These are phyloP conservation scores for Pyrrhoderma noxium DNA, from an alignment of 1,284 basidiomycete species.

Conservation along the genomic window DNA sequence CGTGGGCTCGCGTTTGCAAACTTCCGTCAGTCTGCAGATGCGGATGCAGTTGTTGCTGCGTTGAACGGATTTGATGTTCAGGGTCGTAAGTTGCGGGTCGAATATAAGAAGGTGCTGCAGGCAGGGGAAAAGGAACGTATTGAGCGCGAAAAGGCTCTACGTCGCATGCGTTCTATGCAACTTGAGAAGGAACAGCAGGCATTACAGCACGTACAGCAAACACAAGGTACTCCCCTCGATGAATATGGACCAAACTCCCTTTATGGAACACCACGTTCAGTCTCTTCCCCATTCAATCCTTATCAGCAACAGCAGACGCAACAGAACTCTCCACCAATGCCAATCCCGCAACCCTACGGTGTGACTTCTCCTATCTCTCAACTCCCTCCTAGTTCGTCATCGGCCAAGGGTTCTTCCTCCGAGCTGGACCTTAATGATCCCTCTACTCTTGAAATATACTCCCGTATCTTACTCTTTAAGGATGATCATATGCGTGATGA, in stretches of 20 bases:
- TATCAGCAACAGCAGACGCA: slow-evolving; percentile 48
- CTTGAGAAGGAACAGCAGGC: slow-evolving; percentile 70
- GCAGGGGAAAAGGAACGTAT: slow-evolving; percentile 99
- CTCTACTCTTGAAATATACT: slow-evolving; percentile 94
- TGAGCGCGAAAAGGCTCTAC: slow-evolving; percentile 97
- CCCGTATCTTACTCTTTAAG: slow-evolving; percentile 93
- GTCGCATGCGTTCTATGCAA: slow-evolving; percentile 96
- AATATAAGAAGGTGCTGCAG: slow-evolving; percentile 99
- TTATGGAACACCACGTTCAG: slow-evolving; percentile 59
- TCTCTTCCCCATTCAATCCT: slow-evolving; percentile 40
- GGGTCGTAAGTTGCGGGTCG: slow-evolving; percentile 96
- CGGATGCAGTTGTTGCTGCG: slow-evolving; percentile 92
- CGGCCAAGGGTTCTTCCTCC: slow-evolving; percentile 46
- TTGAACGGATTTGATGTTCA: slow-evolving; percentile 94
- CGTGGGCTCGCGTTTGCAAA: slow-evolving; percentile 98
- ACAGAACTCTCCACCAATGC: slow-evolving; percentile 55
- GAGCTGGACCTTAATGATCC: slow-evolving; percentile 96
- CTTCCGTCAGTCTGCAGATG: slow-evolving; percentile 86
- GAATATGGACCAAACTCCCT: slow-evolving; percentile 53
- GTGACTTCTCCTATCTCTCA: slow-evolving; percentile 37
- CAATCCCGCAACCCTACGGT: slow-evolving; percentile 49
- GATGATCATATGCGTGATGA: slow-evolving; percentile 98
- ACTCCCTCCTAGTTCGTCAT: slow-evolving; percentile 48
- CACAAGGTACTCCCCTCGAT: slow-evolving; percentile 41
- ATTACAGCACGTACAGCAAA: slow-evolving; percentile 31